A percentile compares a stretch with the other conserved stretches of the same genome.
Evolutionary conservation across 495 filamentous ascomycete genomes (phyloP).

Genomic region (Aspergillus leporis): DNA sequence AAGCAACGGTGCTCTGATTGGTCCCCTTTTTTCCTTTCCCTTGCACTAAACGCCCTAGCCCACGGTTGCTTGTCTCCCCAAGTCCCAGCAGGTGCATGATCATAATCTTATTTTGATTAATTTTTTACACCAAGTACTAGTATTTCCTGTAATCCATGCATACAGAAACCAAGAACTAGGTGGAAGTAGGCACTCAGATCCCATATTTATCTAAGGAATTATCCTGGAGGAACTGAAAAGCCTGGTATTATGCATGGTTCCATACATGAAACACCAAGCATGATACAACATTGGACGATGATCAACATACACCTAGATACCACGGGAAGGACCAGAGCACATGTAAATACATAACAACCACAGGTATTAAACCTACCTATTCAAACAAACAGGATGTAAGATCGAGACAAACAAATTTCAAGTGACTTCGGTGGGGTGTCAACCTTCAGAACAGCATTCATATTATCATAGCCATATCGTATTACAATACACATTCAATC

Average conservation of each 20-base stretch:
- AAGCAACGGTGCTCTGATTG: constrained; percentile 6
- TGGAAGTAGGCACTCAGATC: no score
- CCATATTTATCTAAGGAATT: no score
- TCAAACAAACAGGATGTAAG: constrained; percentile 1
- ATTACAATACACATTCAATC: not conserved
- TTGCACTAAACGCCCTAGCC: not conserved
- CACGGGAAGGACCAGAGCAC: not conserved
- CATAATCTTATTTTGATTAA: constrained; percentile 3
- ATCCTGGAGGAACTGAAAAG: no score
- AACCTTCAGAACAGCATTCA: not conserved
- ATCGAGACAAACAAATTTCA: not conserved
- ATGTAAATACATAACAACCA: constrained; percentile 4
- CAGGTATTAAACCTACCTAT: not conserved
- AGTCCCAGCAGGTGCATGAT: not conserved
- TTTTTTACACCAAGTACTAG: not conserved
- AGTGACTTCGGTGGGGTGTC: not conserved
- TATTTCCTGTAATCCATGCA: not conserved
- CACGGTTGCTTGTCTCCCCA: not conserved
- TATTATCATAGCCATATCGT: not conserved
- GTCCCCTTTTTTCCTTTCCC: constrained; percentile 15
- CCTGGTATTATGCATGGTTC: not conserved
- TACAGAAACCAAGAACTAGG: not conserved
- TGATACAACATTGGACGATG: not conserved
- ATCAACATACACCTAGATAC: not conserved
- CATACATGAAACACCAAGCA: not conserved